Base-by-base conservation (phyloP, 1,284 basidiomycete species). In the Thecaphora thlaspeos region DNA sequence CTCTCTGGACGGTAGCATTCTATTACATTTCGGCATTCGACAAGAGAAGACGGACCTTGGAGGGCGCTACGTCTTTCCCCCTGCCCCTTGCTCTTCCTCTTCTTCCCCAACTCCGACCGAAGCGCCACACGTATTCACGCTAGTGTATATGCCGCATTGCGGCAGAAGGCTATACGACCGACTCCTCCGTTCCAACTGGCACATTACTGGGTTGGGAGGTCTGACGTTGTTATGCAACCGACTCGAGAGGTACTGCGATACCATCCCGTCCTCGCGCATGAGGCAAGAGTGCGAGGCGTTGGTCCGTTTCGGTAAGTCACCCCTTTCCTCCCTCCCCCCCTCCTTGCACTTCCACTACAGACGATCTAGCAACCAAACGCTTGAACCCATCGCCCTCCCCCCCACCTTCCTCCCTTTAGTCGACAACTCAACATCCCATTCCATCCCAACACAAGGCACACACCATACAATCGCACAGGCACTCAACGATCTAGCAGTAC, bases 81-180 rank as follows among this genome's bases (percentile, higher is more conserved):
- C 47, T 42, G 48, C 53, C 18, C n/a, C n/a, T n/a, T n/a, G n/a
- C n/a, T n/a, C n/a, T n/a, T n/a, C n/a, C n/a, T n/a, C n/a, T 0
- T 10, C 2, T 34, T 19, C 26, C 55, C 56, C 47, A 50, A 48
- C 8, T 2, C 14, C 22, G 26, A 11, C 26, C 7, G 26, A 5
- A 11, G 26, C 26, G 26, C 7, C 26, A 28, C 26, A 28, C 8
- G 17, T 26, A 4, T 43, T 48, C 0, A 55, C 57, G 0, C 39
- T 65, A 1, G 54, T 61, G 1, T 65, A 61, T 39, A 65, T 65
- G 62, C 62, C 62, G 2, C 62, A 65, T 30, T 65, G 62, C 51
- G 57, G 56, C 14, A 21, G 51, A 17, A 28, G 43, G 2, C 46
- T 65, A 3, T 65, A 65, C 62, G 54, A 65, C 48, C 1, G 18